Evolutionary conservation across 768 basidiomycete species (phyloP).

Genomic region (Ephemerocybe angulata): DNA sequence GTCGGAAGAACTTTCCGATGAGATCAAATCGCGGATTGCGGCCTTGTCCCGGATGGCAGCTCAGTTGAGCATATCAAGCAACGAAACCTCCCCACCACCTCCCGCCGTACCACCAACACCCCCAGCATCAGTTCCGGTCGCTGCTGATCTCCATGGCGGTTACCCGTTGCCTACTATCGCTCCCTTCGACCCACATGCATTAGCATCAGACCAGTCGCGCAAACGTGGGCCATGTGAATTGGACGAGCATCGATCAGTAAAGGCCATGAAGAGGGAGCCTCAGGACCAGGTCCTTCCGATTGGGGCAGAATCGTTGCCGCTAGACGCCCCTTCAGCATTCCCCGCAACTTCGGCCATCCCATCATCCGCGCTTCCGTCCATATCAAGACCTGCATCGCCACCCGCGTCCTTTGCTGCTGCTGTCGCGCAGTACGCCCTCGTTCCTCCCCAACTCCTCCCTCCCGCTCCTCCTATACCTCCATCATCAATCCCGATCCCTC

Average conservation of each 20-base stretch:
- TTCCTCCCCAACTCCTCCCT: slow-evolving; percentile 26
- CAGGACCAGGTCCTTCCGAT: slow-evolving; percentile 38
- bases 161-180: slow-evolving; percentile 6
- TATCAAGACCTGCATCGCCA: slow-evolving; percentile 35
- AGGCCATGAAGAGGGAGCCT: slow-evolving; percentile 47
- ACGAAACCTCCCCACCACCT: slow-evolving; percentile 16
- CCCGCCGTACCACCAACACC: background rate
- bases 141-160: background rate
- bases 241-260: slow-evolving; percentile 40
- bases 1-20: background rate
- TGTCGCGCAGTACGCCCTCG: slow-evolving; percentile 26
- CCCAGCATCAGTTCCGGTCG: background rate
- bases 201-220: slow-evolving; percentile 36
- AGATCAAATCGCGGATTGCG: background rate
- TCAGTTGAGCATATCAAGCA: slow-evolving; percentile 10
- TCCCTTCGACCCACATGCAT: slow-evolving; percentile 23
- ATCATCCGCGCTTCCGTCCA: slow-evolving; percentile 19
- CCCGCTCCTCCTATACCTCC: slow-evolving; percentile 4
- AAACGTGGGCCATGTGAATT: slow-evolving; percentile 44
- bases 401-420: slow-evolving; percentile 22
- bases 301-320: slow-evolving; percentile 16
- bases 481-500: slow-evolving; percentile 22
- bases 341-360: slow-evolving; percentile 17
- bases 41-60: slow-evolving; percentile 8
- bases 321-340: slow-evolving; percentile 11